Percentiles rank a stretch among this genome's conserved stretches.
Conservation (phyloP, 805 yeast species). For the Novakomyces olei region DNA sequence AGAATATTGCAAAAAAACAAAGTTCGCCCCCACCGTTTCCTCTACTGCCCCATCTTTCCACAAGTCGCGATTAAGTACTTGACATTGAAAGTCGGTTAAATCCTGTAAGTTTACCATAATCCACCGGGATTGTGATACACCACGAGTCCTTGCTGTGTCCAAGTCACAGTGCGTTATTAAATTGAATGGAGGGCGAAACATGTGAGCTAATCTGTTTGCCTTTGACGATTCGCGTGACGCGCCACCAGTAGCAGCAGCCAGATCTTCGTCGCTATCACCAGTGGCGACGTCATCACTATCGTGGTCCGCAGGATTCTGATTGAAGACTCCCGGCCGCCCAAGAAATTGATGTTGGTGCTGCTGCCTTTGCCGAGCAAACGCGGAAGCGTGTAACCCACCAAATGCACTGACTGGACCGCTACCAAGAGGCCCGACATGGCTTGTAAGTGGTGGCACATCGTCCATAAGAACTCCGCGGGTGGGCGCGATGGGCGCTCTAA, state of each 20-base stretch:
- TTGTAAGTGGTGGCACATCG: constrained; percentile 10
- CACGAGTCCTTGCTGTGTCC: constrained; percentile 32
- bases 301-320: constrained; percentile 17
- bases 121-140: constrained; percentile 51
- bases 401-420: neutral
- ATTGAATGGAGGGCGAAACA: constrained; percentile 89
- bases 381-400: constrained; percentile 10
- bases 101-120: constrained; percentile 76
- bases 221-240: constrained; percentile 24
- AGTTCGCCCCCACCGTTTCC: constrained; percentile 38
- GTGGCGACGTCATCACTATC: constrained; percentile 8
- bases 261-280: constrained; percentile 1
- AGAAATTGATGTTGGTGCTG: constrained; percentile 9
- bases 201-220: constrained; percentile 50
- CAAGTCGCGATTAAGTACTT: constrained; percentile 73
- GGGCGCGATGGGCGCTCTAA: constrained; percentile 61
- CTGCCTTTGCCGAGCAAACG: constrained; percentile 5
- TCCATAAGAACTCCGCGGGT: constrained; percentile 58
- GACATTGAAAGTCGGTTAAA: constrained; percentile 64
- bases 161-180: constrained; percentile 44
- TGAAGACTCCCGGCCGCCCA: constrained; percentile 26
- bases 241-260: too few species aligned
- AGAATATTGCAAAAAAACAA: constrained; percentile 70
- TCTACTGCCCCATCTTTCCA: constrained; percentile 60
- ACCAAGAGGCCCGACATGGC: neutral